Evolutionary conservation across 371 early-diverging fungal genomes (phyloP).

Genomic region (Umbelopsis sp.): DNA sequence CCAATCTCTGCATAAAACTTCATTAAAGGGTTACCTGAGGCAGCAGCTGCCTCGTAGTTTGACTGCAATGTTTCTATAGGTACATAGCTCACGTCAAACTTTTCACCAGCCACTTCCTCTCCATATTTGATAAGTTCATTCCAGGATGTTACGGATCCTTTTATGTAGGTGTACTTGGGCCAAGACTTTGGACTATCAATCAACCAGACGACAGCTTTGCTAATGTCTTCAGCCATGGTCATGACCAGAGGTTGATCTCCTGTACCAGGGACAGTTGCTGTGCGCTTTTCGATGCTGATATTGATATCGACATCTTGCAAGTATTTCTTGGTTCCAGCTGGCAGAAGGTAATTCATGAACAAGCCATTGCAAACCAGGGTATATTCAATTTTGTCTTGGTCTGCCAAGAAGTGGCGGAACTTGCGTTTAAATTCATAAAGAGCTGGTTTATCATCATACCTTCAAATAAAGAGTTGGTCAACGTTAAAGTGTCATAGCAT

Average conservation of each 20-base stretch:
- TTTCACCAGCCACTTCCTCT: conserved; percentile 5
- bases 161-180: conserved; percentile 20
- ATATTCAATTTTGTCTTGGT: background rate
- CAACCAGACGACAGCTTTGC: conserved; percentile 27
- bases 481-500: background rate
- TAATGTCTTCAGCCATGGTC: conserved; percentile 25
- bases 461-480: background rate
- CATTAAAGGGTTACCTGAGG: background rate
- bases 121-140: background rate
- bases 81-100: background rate
- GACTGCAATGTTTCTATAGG: background rate
- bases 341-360: conserved; percentile 1
- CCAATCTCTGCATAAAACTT: background rate
- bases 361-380: conserved; percentile 2
- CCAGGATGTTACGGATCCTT: background rate
- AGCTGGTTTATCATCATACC: background rate
- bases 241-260: background rate
- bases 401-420: background rate
- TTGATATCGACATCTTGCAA: background rate
- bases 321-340: background rate
- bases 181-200: conserved; percentile 27
- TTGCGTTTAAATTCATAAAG: background rate
- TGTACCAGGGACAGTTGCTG: background rate
- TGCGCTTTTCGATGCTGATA: background rate
- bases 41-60: background rate